Percentiles rank a stretch among this genome's conserved stretches.
Evolutionary conservation across 352 stramenopile species (phyloP).

Genomic region (Halophytophthora batemanensis): DNA sequence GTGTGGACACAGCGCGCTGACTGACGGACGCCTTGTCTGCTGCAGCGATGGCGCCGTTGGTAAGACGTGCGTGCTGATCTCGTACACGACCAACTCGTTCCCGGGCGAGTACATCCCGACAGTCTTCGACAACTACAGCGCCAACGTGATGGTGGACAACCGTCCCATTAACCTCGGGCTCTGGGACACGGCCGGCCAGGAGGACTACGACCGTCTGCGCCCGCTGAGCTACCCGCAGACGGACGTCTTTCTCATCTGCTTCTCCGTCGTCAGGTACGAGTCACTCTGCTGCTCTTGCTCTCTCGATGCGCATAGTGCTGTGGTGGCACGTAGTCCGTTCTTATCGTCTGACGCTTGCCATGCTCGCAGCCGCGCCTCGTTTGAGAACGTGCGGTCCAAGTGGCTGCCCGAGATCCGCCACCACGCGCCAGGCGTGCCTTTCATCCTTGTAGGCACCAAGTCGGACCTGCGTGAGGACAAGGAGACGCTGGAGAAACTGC

Average conservation of each 20-base stretch:
- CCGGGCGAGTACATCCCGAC: constrained; percentile 96
- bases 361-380: constrained; percentile 76
- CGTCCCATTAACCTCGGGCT: constrained; percentile 95
- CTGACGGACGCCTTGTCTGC: constrained; percentile 5
- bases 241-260: constrained; percentile 96
- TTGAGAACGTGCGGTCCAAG: constrained; percentile 96
- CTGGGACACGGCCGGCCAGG: constrained; percentile 96
- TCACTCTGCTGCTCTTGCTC: too few species aligned
- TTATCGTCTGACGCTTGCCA: constrained; percentile 1
- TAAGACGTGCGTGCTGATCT: constrained; percentile 97
- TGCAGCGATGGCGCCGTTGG: constrained; percentile 93
- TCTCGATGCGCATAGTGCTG: background rate
- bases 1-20: too few species aligned
- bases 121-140: constrained; percentile 94
- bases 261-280: constrained; percentile 90
- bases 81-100: constrained; percentile 97
- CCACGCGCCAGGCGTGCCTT: constrained; percentile 88
- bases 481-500: constrained; percentile 86
- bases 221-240: constrained; percentile 96
- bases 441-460: constrained; percentile 96
- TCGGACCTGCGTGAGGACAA: constrained; percentile 89
- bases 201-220: constrained; percentile 96
- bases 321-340: background rate
- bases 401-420: constrained; percentile 90
- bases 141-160: constrained; percentile 92